Conservation (phyloP, 2,329 filamentous ascomycete genomes). For the Penicillium sp. region DNA sequence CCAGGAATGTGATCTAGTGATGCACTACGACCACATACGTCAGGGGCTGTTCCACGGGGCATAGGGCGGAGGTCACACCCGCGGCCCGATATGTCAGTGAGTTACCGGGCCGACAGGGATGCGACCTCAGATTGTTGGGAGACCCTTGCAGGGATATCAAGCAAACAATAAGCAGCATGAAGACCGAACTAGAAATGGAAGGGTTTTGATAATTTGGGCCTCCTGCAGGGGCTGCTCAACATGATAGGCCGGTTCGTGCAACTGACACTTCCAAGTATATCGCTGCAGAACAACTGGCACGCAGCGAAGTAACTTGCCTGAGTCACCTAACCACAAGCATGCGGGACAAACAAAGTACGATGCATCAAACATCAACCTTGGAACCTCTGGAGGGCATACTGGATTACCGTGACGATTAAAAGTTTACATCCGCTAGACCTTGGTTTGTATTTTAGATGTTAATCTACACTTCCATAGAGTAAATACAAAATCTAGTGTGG, state of each 20-base stretch:
- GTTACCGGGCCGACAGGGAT: slow-evolving; percentile 1
- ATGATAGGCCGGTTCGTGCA: neutral
- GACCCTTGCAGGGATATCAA: neutral
- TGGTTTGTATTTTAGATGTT: neutral
- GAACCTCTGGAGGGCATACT: neutral
- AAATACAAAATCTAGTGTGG: neutral
- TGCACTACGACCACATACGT: neutral
- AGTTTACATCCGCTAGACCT: neutral
- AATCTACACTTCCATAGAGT: neutral
- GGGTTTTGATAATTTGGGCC: neutral
- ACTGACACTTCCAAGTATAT: neutral
- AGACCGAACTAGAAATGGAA: neutral
- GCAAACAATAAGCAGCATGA: neutral
- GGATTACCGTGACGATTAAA: neutral
- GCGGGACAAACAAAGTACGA: neutral
- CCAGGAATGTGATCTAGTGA: neutral
- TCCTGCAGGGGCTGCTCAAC: neutral
- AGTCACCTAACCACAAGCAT: neutral
- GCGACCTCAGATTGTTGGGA: neutral
- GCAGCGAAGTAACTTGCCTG: neutral
- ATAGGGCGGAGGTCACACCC: neutral
- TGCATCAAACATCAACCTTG: too few relatives aligned
- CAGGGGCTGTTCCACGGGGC: neutral
- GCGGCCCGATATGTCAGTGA: neutral
- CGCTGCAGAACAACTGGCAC: slow-evolving; percentile 3